Evolutionary conservation across 306 rosid species (phyloP).

Genomic region (Urtica urens): DNA sequence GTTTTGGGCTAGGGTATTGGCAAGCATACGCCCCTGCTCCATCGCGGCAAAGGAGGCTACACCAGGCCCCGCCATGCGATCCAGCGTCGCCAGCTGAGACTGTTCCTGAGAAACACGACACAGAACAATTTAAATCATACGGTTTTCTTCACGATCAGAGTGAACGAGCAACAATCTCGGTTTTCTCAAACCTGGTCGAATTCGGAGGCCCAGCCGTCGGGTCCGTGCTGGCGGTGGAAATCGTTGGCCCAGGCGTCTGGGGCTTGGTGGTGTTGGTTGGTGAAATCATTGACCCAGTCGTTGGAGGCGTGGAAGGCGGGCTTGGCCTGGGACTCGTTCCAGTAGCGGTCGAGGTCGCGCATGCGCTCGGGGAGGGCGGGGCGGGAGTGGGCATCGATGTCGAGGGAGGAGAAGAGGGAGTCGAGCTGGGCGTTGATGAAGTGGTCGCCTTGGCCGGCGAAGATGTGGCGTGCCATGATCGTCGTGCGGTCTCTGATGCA

Average conservation of each 20-base stretch:
- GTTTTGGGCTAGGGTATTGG: conserved; percentile 82
- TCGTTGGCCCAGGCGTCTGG: conserved; percentile 77
- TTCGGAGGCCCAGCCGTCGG: conserved; percentile 89
- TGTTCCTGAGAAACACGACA: conserved; percentile 27
- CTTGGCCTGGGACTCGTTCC: conserved; percentile 88
- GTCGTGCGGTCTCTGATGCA: conserved; percentile 94
- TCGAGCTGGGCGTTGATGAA: conserved; percentile 85
- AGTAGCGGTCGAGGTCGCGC: conserved; percentile 72
- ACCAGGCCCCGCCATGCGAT: conserved; percentile 56
- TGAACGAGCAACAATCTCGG: too few relatives aligned
- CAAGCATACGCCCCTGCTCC: conserved; percentile 97
- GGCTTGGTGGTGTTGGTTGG: conserved; percentile 47
- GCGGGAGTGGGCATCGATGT: conserved; percentile 50
- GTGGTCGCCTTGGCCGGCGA: conserved; percentile 88
- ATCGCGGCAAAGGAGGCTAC: conserved; percentile 61
- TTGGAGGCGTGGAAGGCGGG: conserved; percentile 45
- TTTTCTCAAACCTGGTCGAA: conserved; percentile 95
- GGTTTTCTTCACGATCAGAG: too few relatives aligned
- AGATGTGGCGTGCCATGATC: conserved; percentile 97
- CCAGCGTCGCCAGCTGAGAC: conserved; percentile 69
- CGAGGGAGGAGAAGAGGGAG: conserved; percentile 81
- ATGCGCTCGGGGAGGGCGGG: conserved; percentile 50
- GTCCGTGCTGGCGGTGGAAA: conserved; percentile 79
- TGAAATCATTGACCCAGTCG: conserved; percentile 76
- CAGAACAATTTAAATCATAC: too few relatives aligned